Evolutionary conservation across 306 rosid species (phyloP), one percentile per base, ranked within the genome.

Genomic region (Lathyrus oleraceus): DNA sequence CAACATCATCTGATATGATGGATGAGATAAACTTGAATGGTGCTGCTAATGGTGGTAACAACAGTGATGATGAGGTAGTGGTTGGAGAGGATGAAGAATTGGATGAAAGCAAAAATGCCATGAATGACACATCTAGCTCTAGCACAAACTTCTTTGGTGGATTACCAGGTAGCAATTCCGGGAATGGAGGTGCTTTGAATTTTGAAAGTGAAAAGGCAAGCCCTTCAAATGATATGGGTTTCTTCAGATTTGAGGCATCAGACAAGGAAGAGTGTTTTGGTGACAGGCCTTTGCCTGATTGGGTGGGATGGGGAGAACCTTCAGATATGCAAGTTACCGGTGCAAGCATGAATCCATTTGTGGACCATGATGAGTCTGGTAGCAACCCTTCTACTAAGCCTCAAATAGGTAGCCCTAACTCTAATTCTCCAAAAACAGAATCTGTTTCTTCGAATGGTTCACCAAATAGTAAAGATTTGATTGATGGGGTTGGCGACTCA

Each of bases 41-140:
- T 67, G 70, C 85, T 64, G 67, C 87, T 52, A 87, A 85, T 79
- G 89, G 87, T 74, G 93, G 93, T 52, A 89, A 71, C 79, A 87
- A 88, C 67, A 91, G 99, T 65, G 97, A 91, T 32, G 96, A 95
- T 49, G 99, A 91, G 72, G 96, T 91, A 79, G 97, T 89, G 58
- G 88, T 87, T 71, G 99, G 95, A 21, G 97, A 87, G 78, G 96
- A 89, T 65, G 91, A 86, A 68, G 96, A 89, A 65, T 59, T 87
- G 78, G 81, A 78, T 35, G 88, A 80, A 53, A 84, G 82, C 84
- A 89, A 84, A 72, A 83, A 84, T 42, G 56, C 79, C 54, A 61
- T 52, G 76, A 80, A 79, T 51, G 87, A 81, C 52, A 76, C 96
- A 30, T 86, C 91, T 62, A 87, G 85, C 83, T 83, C 92, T 16